Evolutionary conservation across 2,329 filamentous ascomycete genomes (phyloP), one percentile per base, ranked within the genome.

Genomic region (Fusarium sp.): DNA sequence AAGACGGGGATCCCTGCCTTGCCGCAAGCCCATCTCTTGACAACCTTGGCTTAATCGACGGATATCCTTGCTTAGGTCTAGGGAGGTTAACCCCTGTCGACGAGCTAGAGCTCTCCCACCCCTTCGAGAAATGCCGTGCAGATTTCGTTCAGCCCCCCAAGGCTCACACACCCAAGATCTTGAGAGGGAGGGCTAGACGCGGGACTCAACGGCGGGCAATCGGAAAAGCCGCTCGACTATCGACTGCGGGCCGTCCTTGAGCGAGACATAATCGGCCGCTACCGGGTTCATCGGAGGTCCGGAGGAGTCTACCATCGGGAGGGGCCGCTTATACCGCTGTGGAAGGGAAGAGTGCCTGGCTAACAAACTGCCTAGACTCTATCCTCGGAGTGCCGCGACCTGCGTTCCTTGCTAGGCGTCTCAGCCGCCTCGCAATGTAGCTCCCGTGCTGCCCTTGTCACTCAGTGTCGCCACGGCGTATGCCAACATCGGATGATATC

Each of bases 401-500:
- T 46, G 8, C 42, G 42, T 46, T 25, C 42, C 42, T 46, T 46
- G 42, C 42, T 27, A 46, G 42, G 42, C 23, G 42, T 46, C 42
- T 46, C 42, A 46, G 42, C 23, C 42, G 42, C 42, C 42, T 46
- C 42, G 4, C 4, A 27, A 9, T 31, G 56, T 54, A 55, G 38
- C 46, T 61, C 55, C 53, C 27, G 60, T 58, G 51, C 46, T 61
- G 56, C 27, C 53, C 58, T 55, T 70, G 63, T 68, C 54, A 49
- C 58, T 61, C 64, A 55, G 63, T 69, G 60, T 70, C 62, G 66
- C 67, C 64, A 70, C 66, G 61, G 63, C 65, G 67, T 57, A 72
- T 69, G 69, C 64, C 68, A 72, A 71, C 67, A 74, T 74, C 72
- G 62, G 72, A 74, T 69, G 70, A 74, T 73, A 71, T 74, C 63